A percentile compares a stretch with the other conserved stretches of the same genome.
Conservation (phyloP, 768 basidiomycete genomes). For the Cystobasidium ongulense region DNA sequence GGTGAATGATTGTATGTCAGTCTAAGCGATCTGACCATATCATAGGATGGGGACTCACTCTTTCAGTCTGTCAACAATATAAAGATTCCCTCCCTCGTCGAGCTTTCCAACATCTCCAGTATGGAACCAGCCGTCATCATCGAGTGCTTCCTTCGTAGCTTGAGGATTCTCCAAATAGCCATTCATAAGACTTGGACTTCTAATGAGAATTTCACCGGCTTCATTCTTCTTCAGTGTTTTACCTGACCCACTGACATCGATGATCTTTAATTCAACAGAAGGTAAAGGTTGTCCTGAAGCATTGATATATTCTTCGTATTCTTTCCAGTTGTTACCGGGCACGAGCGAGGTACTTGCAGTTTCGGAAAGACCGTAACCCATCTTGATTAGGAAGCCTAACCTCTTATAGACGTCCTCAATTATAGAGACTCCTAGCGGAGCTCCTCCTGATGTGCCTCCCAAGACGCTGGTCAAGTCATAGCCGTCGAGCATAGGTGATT, state of each 20-base stretch:
- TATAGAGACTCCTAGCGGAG: slow-evolving; percentile 38
- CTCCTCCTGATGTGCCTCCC: slow-evolving; percentile 41
- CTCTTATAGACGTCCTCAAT: slow-evolving; percentile 40
- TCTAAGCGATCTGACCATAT: too few species aligned
- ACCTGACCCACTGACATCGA: slow-evolving; percentile 32
- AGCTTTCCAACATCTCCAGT: slow-evolving; percentile 42
- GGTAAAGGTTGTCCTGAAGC: slow-evolving; percentile 9
- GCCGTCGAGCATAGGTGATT: slow-evolving; percentile 32
- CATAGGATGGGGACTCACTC: slow-evolving; percentile 34
- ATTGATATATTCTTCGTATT: slow-evolving; percentile 36
- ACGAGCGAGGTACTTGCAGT: slow-evolving; percentile 38
- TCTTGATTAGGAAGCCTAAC: slow-evolving; percentile 38
- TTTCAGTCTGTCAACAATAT: slow-evolving; percentile 36
- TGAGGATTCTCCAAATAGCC: slow-evolving; percentile 40
- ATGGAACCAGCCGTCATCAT: slow-evolving; percentile 39
- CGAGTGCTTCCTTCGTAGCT: slow-evolving; percentile 39
- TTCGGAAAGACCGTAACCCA: slow-evolving; percentile 42
- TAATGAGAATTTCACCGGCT: slow-evolving; percentile 40
- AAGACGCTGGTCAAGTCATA: slow-evolving; percentile 40
- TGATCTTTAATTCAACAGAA: slow-evolving; percentile 35
- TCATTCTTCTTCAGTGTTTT: slow-evolving; percentile 26
- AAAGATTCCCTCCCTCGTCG: slow-evolving; percentile 35
- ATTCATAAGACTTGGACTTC: slow-evolving; percentile 36
- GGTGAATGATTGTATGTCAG: too few species aligned
- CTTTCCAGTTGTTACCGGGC: slow-evolving; percentile 36